Evolutionary conservation across 75 land plant species (phyloP).

Genomic region (Pseudotsuga menziesii): DNA sequence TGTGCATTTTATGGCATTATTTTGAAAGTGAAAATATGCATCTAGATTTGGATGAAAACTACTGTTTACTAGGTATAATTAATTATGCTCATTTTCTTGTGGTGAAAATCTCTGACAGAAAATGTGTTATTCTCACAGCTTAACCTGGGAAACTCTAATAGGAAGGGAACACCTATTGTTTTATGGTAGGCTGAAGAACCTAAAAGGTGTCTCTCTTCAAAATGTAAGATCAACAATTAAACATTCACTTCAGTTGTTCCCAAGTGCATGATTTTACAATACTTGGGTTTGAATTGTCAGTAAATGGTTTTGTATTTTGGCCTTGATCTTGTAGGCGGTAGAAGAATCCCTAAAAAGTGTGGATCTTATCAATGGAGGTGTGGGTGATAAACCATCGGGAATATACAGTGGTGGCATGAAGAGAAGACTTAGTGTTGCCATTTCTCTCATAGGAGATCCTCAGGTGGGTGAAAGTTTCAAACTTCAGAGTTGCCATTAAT

Average conservation of each 20-base stretch:
- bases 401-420: conserved; percentile 99
- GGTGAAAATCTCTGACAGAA: neutral
- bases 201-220: conserved; percentile 63
- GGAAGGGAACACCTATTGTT: conserved; percentile 92
- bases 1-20: neutral
- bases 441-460: conserved; percentile 96
- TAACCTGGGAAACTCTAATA: conserved; percentile 85
- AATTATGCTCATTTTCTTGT: neutral
- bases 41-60: neutral
- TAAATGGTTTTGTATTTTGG: neutral
- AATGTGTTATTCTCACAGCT: conserved; percentile 28
- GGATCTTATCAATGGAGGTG: conserved; percentile 76
- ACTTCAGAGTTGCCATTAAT: no score
- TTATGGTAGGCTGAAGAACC: conserved; percentile 91
- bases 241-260: neutral
- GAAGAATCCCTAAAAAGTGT: conserved; percentile 84
- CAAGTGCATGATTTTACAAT: neutral
- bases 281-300: neutral
- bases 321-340: conserved; percentile 66
- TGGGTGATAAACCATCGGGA: conserved; percentile 76
- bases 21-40: neutral
- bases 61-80: neutral
- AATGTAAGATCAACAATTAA: conserved; percentile 41
- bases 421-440: conserved; percentile 97
- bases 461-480: conserved; percentile 35